A percentile compares a stretch with the other conserved stretches of the same genome.
Conservation (phyloP, 805 yeast species). For the Phaffomyces opuntiae region DNA sequence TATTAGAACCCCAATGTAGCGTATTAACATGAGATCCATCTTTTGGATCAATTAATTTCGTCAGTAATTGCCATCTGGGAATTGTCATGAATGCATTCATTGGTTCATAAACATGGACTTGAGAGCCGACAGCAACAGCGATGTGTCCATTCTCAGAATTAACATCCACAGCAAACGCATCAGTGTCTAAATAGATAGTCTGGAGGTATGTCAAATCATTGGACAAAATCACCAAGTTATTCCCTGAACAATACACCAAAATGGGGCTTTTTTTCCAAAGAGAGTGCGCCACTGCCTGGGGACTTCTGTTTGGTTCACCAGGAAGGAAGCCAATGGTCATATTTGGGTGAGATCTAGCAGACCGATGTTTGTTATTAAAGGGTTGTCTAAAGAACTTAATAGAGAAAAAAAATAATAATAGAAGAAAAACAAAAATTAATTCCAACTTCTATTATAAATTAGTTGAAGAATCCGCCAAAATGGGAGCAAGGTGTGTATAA, state of each 20-base stretch:
- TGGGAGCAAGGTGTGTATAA: constrained; percentile 48
- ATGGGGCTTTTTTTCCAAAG: constrained; percentile 47
- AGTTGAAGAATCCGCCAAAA: background rate
- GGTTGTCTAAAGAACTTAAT: background rate
- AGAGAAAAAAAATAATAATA: background rate
- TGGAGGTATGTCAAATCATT: constrained; percentile 53
- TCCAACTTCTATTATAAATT: background rate
- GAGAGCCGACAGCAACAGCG: constrained; percentile 44
- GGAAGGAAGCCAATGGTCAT: constrained; percentile 71
- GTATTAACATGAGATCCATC: constrained; percentile 32
- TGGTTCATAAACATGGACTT: constrained; percentile 49
- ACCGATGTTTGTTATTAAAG: background rate
- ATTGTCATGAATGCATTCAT: constrained; percentile 36
- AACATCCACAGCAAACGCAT: constrained; percentile 60
- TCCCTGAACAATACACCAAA: constrained; percentile 76
- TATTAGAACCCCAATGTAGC: constrained; percentile 46
- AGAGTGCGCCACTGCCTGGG: constrained; percentile 49
- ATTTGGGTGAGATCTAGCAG: background rate
- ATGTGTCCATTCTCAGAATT: constrained; percentile 53
- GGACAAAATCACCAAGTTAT: constrained; percentile 65
- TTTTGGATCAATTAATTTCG: constrained; percentile 23
- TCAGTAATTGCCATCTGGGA: constrained; percentile 39
- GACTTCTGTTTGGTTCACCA: constrained; percentile 67
- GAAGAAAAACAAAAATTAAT: background rate
- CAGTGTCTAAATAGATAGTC: constrained; percentile 64